Evolutionary conservation across 768 basidiomycete genomes (phyloP).

Genomic region (Cystofilobasidium capitatum): DNA sequence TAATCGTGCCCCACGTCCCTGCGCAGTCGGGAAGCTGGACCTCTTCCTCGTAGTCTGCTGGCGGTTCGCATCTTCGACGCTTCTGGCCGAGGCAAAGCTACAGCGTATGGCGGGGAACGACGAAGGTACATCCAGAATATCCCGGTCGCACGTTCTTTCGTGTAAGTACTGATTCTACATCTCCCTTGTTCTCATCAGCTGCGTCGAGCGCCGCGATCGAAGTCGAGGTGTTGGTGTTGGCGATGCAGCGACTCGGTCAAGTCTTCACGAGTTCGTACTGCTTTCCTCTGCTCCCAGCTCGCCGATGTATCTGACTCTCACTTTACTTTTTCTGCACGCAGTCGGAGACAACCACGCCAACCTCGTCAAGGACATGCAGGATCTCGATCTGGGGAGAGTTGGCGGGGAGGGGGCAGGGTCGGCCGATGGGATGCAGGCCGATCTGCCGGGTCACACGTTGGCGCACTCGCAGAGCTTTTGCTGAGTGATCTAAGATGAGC

Average conservation of each 20-base stretch:
- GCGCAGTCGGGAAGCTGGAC: neutral
- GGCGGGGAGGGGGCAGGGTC: no score
- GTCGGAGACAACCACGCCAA: constrained; percentile 4
- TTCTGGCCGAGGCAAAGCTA: neutral
- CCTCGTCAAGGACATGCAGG: neutral
- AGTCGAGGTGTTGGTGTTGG: neutral
- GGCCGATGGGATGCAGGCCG: no score
- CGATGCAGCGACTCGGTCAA: neutral
- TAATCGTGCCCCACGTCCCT: neutral
- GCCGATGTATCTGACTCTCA: neutral
- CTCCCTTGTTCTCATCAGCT: neutral
- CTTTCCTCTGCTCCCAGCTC: neutral
- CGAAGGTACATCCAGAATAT: neutral
- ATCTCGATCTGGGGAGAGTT: no score
- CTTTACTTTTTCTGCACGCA: neutral
- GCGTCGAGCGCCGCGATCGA: neutral
- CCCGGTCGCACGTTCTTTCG: neutral
- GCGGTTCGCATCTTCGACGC: neutral
- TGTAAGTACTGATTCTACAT: no score
- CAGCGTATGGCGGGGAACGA: neutral
- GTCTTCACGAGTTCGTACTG: neutral
- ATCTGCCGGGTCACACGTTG: no score
- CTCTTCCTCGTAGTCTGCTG: neutral
- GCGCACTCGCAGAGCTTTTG: no score
- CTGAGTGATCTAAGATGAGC: no score